These are phyloP conservation scores for Colletotrichum chrysophilum DNA, from an alignment of 2,329 filamentous ascomycete genomes.

Conservation along the genomic window DNA sequence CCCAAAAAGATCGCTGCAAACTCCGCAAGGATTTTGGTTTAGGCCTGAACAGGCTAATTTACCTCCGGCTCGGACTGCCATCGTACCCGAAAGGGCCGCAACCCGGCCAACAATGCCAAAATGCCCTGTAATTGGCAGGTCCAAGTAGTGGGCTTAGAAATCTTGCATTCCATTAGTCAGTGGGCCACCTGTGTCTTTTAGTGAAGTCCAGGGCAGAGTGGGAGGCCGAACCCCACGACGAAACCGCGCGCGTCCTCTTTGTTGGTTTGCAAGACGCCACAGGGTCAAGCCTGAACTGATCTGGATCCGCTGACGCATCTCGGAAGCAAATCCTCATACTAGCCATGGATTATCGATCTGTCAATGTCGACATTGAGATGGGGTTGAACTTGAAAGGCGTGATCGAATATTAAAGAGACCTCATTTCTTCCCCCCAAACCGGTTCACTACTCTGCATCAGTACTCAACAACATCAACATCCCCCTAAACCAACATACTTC, in stretches of 20 bases:
- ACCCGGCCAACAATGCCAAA: neutral
- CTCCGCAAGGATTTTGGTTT: neutral
- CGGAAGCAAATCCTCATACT: neutral
- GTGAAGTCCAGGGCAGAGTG: neutral
- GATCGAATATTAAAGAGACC: neutral
- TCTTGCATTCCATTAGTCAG: neutral
- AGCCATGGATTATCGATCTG: neutral
- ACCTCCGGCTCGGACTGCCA: neutral
- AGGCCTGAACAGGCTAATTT: neutral
- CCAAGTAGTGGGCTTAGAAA: neutral
- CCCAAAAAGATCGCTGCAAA: constrained; percentile 21
- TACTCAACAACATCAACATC: neutral
- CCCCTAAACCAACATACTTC: neutral
- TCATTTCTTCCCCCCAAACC: neutral
- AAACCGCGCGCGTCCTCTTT: neutral
- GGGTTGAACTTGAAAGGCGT: neutral
- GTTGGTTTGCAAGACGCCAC: neutral
- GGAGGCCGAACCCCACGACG: neutral
- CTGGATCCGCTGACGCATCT: neutral
- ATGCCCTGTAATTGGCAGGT: neutral
- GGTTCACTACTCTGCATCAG: neutral
- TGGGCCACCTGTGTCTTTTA: neutral
- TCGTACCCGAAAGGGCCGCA: neutral
- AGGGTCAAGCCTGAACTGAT: neutral
- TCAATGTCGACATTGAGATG: neutral